Evolutionary conservation across 371 early-diverging fungal species (phyloP), one percentile per base, ranked within the genome.

Genomic region (Zopfochytrium polystomum): DNA sequence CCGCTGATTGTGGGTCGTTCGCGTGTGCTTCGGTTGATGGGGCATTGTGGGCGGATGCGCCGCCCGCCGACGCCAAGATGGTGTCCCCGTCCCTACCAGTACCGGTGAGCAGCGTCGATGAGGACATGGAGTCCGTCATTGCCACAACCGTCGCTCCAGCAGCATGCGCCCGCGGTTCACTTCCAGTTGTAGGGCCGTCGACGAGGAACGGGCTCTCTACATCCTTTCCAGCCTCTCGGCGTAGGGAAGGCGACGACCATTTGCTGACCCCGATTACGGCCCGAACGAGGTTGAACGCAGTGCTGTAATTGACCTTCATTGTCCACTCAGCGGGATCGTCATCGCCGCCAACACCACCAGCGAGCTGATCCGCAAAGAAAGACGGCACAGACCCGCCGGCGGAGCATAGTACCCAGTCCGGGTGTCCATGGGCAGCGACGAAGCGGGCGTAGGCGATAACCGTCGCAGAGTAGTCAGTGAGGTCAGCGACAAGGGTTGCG

Each of bases 381-480:
- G 58, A 66, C 7, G 75, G 72, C 6, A n/a, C 27, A 1, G 68
- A 48, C 15, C 26, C 61, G 31, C 78, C 78, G 15, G 78, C 78
- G 52, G 46, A 60, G 42, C 54, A 26, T 52, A 77, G 51, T 38
- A 75, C 58, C 67, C 73, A 77, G 38, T 71, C 62, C 15, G 61
- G 52, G 31, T 23, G 25, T 13, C 71, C 69, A 20, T 43, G 47
- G 18, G 18, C 35, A 29, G 26, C 35, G 42, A 57, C 52, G 23
- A 66, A 32, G 23, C 25, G 38, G 18, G 11, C 38, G 38, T 38
- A 38, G 38, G 38, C 38, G 38, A 7, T 7, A 7, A 38, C 11
- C 7, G 53, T 58, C 25, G n/a, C 52, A 7, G 33, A 44, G 26
- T 64, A 62, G 42, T 55, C 45, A 26, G 65, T 43, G 27, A 69